Percentiles rank a stretch among this genome's conserved stretches.
phyloP scores from a whole-genome alignment of 192 early-diverging fungal genomes.

The Pilaira anomala region DNA sequence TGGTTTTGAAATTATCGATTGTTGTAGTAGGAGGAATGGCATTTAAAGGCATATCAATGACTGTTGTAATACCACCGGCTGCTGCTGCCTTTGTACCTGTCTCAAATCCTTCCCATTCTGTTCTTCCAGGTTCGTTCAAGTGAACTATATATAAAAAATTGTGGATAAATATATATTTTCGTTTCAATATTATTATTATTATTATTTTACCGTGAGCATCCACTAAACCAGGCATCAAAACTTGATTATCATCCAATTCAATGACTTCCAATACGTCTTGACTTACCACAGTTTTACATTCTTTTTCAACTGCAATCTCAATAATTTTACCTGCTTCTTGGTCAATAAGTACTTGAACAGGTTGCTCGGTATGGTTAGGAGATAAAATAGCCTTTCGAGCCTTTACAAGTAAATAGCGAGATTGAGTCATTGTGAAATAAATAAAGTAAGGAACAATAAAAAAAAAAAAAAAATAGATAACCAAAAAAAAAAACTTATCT shows the following conservation, averaged over 20 bases:
- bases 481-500: background rate
- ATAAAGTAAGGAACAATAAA: background rate
- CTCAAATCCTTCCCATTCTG: slow-evolving; percentile 81
- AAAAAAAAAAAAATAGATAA: background rate
- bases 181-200: slow-evolving; percentile 9
- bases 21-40: slow-evolving; percentile 84
- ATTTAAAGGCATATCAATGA: slow-evolving; percentile 86
- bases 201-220: slow-evolving; percentile 66
- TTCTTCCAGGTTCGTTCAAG: slow-evolving; percentile 83
- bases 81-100: slow-evolving; percentile 78
- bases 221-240: slow-evolving; percentile 72
- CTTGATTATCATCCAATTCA: slow-evolving; percentile 39
- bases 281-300: background rate
- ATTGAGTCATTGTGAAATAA: background rate
- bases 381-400: slow-evolving; percentile 28
- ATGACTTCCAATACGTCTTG: slow-evolving; percentile 39
- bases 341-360: slow-evolving; percentile 26
- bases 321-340: slow-evolving; percentile 26
- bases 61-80: slow-evolving; percentile 78
- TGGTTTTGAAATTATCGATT: slow-evolving; percentile 58
- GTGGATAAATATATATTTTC: background rate
- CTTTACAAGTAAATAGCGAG: slow-evolving; percentile 27
- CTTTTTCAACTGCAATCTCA: slow-evolving; percentile 18
- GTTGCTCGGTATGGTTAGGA: slow-evolving; percentile 16
- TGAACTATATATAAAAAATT: slow-evolving; percentile 51